Conservation (phyloP, 306 rosid species). For the Castanea mollissima region DNA sequence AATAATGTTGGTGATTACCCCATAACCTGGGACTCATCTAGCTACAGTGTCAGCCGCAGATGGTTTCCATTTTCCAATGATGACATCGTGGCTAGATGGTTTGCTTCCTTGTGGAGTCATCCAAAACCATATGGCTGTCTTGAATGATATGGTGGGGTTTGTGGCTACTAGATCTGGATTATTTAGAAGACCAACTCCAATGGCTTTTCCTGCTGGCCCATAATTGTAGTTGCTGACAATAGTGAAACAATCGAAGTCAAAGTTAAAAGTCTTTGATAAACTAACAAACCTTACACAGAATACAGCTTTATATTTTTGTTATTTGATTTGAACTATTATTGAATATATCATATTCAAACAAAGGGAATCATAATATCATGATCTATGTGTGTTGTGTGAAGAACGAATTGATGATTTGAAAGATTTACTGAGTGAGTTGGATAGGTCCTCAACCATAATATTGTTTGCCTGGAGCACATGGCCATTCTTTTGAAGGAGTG, state of each 20-base stretch:
- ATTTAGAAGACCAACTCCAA: slow-evolving; percentile 44
- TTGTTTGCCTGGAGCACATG: slow-evolving; percentile 47
- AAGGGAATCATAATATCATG: no score
- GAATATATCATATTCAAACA: no score
- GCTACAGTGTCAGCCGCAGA: slow-evolving; percentile 38
- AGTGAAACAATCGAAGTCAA: background rate
- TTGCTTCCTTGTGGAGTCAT: slow-evolving; percentile 56
- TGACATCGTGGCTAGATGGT: slow-evolving; percentile 65
- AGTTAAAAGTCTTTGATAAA: background rate
- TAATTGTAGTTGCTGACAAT: slow-evolving; percentile 56
- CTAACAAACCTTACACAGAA: no score
- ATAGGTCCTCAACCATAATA: slow-evolving; percentile 66
- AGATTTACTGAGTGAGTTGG: slow-evolving; percentile 39
- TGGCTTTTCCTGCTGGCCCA: slow-evolving; percentile 50
- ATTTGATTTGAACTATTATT: no score
- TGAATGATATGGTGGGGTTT: slow-evolving; percentile 48
- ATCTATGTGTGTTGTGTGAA: no score
- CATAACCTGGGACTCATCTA: slow-evolving; percentile 46
- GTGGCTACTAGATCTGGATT: slow-evolving; percentile 61
- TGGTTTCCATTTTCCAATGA: slow-evolving; percentile 45
- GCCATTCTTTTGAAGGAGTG: slow-evolving; percentile 15
- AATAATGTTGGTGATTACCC: slow-evolving; percentile 53
- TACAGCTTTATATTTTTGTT: no score
- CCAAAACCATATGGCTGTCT: slow-evolving; percentile 78
- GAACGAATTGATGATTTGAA: no score